Conservation (phyloP, 1,284 basidiomycete species). For the Austroboletus olivaceoglutinosus region DNA sequence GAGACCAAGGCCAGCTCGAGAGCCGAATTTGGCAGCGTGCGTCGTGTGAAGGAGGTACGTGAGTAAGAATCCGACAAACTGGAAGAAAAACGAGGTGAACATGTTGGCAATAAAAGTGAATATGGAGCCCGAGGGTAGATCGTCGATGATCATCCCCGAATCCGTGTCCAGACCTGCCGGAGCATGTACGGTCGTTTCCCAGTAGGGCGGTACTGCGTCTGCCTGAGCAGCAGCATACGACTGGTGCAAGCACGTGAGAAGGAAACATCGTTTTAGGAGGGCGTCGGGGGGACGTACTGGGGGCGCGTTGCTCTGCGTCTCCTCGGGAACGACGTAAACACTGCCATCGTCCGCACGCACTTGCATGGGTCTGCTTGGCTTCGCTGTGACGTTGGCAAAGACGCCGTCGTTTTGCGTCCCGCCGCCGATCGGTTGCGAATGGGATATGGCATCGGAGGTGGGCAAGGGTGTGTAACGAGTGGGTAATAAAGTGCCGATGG, state of each 20-base stretch:
- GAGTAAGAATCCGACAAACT: constrained; percentile 94
- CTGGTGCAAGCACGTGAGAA: constrained; percentile 36
- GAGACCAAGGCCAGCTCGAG: constrained; percentile 90
- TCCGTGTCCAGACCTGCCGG: constrained; percentile 52
- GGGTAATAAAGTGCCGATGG: constrained; percentile 69
- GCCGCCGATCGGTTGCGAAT: constrained; percentile 54
- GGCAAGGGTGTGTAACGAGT: constrained; percentile 68
- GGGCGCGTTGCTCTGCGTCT: constrained; percentile 77
- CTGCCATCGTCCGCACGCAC: constrained; percentile 58
- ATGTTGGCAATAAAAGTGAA: constrained; percentile 77
- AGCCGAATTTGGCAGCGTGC: constrained; percentile 93
- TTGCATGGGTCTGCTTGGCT: constrained; percentile 59
- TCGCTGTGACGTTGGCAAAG: constrained; percentile 93
- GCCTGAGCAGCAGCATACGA: constrained; percentile 87
- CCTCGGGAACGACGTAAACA: constrained; percentile 70
- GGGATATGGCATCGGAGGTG: constrained; percentile 34
- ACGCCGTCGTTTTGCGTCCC: constrained; percentile 92
- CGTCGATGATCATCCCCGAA: constrained; percentile 70
- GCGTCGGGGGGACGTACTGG: constrained; percentile 64
- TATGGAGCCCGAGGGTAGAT: constrained; percentile 68
- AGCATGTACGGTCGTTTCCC: constrained; percentile 93
- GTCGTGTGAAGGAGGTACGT: constrained; percentile 93
- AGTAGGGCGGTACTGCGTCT: constrained; percentile 93
- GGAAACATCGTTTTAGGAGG: background rate
- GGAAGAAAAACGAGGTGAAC: constrained; percentile 93